These are phyloP conservation scores for Yamadazyma endophytica DNA, from an alignment of 805 yeast genomes.

Conservation along the genomic window DNA sequence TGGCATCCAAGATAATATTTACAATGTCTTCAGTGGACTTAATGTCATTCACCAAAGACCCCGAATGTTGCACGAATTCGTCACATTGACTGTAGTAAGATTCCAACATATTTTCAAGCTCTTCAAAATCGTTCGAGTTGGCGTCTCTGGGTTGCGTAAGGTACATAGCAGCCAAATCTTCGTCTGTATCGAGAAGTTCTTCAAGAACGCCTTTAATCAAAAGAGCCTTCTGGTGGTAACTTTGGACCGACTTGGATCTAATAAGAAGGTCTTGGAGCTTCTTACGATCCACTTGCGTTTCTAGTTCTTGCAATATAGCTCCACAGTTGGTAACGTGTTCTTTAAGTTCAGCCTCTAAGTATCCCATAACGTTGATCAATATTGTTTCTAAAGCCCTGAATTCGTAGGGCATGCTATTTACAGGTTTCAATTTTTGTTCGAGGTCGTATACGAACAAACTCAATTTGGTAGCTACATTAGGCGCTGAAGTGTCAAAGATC, in stretches of 20 bases:
- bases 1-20: conserved; percentile 85
- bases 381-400: conserved; percentile 81
- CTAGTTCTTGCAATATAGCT: conserved; percentile 62
- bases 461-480: conserved; percentile 63
- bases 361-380: conserved; percentile 73
- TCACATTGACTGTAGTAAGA: conserved; percentile 89
- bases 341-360: conserved; percentile 71
- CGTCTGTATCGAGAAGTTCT: conserved; percentile 81
- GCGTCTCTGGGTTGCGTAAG: conserved; percentile 41
- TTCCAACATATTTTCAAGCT: conserved; percentile 82
- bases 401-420: conserved; percentile 48
- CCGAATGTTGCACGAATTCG: conserved; percentile 89
- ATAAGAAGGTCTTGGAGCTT: conserved; percentile 69
- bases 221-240: conserved; percentile 70
- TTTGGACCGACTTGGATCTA: conserved; percentile 64
- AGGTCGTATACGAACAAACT: conserved; percentile 83
- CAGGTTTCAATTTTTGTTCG: conserved; percentile 59
- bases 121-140: conserved; percentile 47
- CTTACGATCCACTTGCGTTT: conserved; percentile 74
- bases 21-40: conserved; percentile 90
- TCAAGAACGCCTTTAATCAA: conserved; percentile 79
- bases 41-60: conserved; percentile 75
- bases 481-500: conserved; percentile 73
- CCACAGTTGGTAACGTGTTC: conserved; percentile 58
- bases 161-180: conserved; percentile 78